Base-by-base conservation (phyloP, 176 grass and related monocot genomes). In the Pharus latifolius region DNA sequence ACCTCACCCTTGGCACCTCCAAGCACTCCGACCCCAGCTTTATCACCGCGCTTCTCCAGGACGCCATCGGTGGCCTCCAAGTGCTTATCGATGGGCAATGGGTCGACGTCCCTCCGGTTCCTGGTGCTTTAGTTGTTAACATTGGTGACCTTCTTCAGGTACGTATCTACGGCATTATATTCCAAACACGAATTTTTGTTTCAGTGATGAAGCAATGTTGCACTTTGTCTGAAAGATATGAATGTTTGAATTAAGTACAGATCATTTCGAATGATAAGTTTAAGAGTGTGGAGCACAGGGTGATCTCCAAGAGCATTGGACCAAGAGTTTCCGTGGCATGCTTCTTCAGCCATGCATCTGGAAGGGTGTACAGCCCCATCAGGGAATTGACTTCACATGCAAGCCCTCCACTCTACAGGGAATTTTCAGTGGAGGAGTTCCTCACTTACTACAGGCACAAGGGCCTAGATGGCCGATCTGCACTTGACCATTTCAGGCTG, bases 91-190 rank as follows among this genome's bases (percentile, higher is more conserved):
- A 49, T 6, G 72, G 59, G 1, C 11, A 34, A 10, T 92, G 85
- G 85, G 67, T 53, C 30, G 78, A 88, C 38, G 82, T 92, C 29
- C 67, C 69, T 6, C 69, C 85, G 0, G 10, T 82, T n/a, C 53
- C 60, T 0, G 85, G 85, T 46, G 81, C 85, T 20, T 37, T 92
- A 6, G 51, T 88, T 0, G 52, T 85, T 6, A 92, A 92, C 67
- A 43, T 92, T 11, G 82, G 78, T n/a, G 89, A 92, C 30, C 45
- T 85, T 2, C 51, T 85, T 2, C 85, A 92, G 82, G 82, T 85
- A 65, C 15, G 38, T 56, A 65, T 37, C 11, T 65, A n/a, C 10
- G 26, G 16, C 25, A n/a, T n/a, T n/a, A n/a, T n/a, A n/a, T n/a
- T n/a, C n/a, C n/a, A n/a, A n/a, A n/a, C n/a, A n/a, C n/a, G n/a